Conservation (phyloP, 1,284 basidiomycete genomes). For the Ustilago shanxiensis region DNA sequence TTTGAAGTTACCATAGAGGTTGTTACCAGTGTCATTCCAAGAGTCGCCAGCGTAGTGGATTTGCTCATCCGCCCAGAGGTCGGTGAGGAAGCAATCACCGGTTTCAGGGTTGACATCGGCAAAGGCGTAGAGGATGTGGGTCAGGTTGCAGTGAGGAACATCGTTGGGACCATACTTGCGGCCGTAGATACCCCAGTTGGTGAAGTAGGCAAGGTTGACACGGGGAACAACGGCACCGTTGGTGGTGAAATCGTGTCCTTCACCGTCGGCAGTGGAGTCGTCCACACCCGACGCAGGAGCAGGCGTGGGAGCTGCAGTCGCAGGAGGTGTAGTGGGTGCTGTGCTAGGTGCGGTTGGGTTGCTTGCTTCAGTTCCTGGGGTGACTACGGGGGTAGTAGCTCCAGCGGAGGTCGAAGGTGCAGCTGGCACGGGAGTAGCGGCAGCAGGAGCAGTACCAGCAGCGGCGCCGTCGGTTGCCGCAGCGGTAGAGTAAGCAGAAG, state of each 20-base stretch:
- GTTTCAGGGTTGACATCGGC: conserved; percentile 83
- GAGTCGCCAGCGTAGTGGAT: conserved; percentile 76
- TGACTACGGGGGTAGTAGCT: conserved; percentile 5
- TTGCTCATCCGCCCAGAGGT: conserved; percentile 82
- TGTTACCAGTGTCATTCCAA: conserved; percentile 74
- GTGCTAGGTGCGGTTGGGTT: conserved; percentile 10
- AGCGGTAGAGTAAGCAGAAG: conserved; percentile 20
- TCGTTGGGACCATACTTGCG: conserved; percentile 80
- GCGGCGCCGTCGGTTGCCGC: conserved; percentile 12
- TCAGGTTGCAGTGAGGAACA: conserved; percentile 79
- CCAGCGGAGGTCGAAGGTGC: conserved; percentile 13
- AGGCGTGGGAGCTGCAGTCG: conserved; percentile 17
- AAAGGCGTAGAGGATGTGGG: conserved; percentile 87
- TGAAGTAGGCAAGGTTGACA: conserved; percentile 57
- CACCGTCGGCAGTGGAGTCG: conserved; percentile 9
- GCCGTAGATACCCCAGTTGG: conserved; percentile 89
- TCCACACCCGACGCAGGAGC: conserved; percentile 10
- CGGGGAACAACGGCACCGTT: conserved; percentile 47
- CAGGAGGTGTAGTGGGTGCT: conserved; percentile 9
- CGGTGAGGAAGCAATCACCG: conserved; percentile 75
- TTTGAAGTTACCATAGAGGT: conserved; percentile 88
- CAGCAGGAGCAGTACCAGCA: background rate
- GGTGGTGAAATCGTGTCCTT: conserved; percentile 37
- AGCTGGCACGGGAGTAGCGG: background rate
- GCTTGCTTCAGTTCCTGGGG: conserved; percentile 3